Evolutionary conservation across 805 yeast species (phyloP), one percentile per base, ranked within the genome.

Genomic region (Wickerhamomyces pijperi): DNA sequence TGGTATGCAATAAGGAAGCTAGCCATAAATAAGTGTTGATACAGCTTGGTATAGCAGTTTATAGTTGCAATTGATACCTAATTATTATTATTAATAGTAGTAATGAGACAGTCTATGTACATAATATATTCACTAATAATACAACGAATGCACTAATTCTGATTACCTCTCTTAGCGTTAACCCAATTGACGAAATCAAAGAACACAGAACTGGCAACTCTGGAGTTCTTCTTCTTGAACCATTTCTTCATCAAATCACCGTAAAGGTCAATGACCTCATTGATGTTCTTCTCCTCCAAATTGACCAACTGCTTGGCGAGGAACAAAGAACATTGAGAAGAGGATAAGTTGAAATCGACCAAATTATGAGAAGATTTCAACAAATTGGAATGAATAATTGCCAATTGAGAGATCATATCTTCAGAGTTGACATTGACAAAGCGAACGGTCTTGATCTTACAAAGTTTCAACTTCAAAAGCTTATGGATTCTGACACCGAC

Each of bases 131-230:
- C n/a, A n/a, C n/a, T n/a, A n/a, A n/a, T 6, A 21, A 9, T 21
- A 21, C 9, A 21, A 6, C 23, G 9, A 21, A 21, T 21, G 9
- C 6, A 7, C 23, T 21, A 21, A 21, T 25, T 25, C n/a, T 25
- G 29, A 28, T 37, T 39, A 15, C 45, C 23, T 36, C 49, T 50
- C 50, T 70, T 69, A n/a, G 82, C 63, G 45, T 67, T 68, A 34
- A 82, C 54, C 88, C 92, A 88, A 60, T 86, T 86, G 52, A 82
- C 70, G 44, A 85, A 74, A 49, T 87, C 96, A 46, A 76, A 70
- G 54, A 82, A 86, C 51, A 83, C 54, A 12, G 72, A 63, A 8
- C 80, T 64, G 17, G 70, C 68, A 18, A 73, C 57, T 46, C 70
- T 74, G 46, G 72, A 64, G 36, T 62, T 58, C 15, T 63, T 53